A percentile compares a stretch with the other conserved stretches of the same genome.
phyloP scores from a whole-genome alignment of 176 grass and related monocot genomes.

The Sorghum bicolor region DNA sequence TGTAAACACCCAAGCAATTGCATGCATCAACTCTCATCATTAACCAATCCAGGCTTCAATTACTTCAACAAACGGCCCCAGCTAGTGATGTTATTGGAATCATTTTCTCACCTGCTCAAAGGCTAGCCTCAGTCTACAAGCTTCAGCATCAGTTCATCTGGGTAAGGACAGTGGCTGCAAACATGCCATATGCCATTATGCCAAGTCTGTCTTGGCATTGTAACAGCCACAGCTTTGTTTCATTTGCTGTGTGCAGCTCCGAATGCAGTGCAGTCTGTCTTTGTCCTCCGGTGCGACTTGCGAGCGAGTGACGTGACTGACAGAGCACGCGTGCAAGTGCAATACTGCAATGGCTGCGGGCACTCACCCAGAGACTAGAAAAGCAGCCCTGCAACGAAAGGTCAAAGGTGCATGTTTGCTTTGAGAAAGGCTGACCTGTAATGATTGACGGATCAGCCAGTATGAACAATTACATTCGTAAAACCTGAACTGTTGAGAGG shows the following conservation, averaged over 20 bases:
- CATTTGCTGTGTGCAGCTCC: not conserved
- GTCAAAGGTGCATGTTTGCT: not conserved
- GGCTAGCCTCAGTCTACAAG: conserved; percentile 30
- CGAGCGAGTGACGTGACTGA: not conserved
- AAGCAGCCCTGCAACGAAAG: conserved; percentile 24
- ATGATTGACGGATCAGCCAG: conserved; percentile 32
- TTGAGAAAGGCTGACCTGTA: conserved; percentile 20
- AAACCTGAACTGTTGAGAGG: conserved; percentile 10
- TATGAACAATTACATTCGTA: conserved; percentile 15
- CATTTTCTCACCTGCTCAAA: not conserved
- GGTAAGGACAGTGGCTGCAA: not conserved
- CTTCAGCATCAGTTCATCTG: not conserved
- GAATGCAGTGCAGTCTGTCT: not conserved
- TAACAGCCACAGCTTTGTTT: not conserved
- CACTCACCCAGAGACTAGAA: conserved; percentile 5
- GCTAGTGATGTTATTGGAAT: conserved; percentile 17
- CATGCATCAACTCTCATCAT: not conserved
- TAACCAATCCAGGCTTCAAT: conserved; percentile 13
- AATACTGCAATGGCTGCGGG: conserved; percentile 14
- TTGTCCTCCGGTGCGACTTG: not conserved
- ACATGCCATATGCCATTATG: too few species aligned
- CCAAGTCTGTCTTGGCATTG: too few species aligned
- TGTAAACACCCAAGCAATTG: not conserved
- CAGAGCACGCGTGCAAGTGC: conserved; percentile 43
- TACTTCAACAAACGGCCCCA: not conserved